These are phyloP conservation scores for Lachnellula willkommii DNA, from an alignment of 2,329 filamentous ascomycete genomes.

Conservation along the genomic window DNA sequence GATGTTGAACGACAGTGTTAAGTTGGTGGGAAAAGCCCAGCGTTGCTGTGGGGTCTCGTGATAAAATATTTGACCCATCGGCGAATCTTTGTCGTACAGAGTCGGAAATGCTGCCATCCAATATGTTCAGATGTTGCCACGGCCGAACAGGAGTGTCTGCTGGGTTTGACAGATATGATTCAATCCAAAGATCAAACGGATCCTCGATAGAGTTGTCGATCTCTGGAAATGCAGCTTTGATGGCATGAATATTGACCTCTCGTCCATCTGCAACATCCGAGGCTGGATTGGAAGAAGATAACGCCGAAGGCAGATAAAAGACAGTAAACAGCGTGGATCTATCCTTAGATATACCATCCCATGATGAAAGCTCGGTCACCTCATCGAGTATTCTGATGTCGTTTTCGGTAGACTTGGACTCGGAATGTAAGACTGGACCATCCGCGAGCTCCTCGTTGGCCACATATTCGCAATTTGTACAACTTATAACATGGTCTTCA, in stretches of 20 bases:
- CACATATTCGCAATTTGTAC: slow-evolving; percentile 65
- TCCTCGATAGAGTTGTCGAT: slow-evolving; percentile 68
- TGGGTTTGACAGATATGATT: not conserved
- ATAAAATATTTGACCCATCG: not conserved
- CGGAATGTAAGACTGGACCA: slow-evolving; percentile 5
- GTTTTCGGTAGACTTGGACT: not conserved
- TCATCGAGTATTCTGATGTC: not conserved
- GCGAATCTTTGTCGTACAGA: not conserved
- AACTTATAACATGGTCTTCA: slow-evolving; percentile 80
- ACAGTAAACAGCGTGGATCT: slow-evolving; percentile 62
- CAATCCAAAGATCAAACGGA: slow-evolving; percentile 47
- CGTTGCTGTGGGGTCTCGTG: not conserved
- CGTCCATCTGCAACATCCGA: slow-evolving; percentile 18
- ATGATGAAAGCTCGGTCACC: slow-evolving; percentile 31
- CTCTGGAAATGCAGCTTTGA: slow-evolving; percentile 61
- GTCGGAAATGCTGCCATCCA: slow-evolving; percentile 33
- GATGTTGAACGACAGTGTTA: slow-evolving; percentile 28
- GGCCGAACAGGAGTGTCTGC: not conserved
- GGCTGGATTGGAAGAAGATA: not conserved
- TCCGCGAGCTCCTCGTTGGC: slow-evolving; percentile 83
- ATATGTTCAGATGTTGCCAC: slow-evolving; percentile 33
- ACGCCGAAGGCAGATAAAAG: slow-evolving; percentile 39
- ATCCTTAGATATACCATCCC: slow-evolving; percentile 60
- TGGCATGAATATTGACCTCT: slow-evolving; percentile 52
- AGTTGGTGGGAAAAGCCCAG: not conserved